A percentile compares a stretch with the other conserved stretches of the same genome.
Conservation (phyloP, 108 stramenopile genomes). For the Stephanodiscus minutulus region DNA sequence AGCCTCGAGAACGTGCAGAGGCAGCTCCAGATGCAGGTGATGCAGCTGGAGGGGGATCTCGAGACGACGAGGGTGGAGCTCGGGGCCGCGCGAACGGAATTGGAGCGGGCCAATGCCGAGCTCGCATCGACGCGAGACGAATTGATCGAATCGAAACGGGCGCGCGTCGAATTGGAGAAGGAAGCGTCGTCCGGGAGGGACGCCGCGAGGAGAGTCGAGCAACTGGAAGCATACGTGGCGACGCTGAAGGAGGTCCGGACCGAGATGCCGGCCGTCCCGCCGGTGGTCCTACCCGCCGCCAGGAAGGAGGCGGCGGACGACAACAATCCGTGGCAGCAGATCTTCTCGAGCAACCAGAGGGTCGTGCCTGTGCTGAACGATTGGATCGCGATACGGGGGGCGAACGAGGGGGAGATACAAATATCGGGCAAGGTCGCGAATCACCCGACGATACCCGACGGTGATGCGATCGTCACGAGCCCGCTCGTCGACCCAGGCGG, state of each 20-base stretch:
- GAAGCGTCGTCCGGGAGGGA: conserved; percentile 13
- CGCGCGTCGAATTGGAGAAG: conserved; percentile 18
- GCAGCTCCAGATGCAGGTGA: conserved; percentile 27
- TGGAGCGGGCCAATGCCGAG: conserved; percentile 10
- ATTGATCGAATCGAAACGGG: conserved; percentile 13
- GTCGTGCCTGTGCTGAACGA: conserved; percentile 62
- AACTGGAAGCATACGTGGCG: conserved; percentile 25
- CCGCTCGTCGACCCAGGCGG: conserved; percentile 54
- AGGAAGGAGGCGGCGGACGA: not conserved
- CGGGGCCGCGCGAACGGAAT: conserved; percentile 5
- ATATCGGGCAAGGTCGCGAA: conserved; percentile 65
- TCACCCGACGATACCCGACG: conserved; percentile 77
- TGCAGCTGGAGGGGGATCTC: conserved; percentile 23
- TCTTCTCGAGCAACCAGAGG: conserved; percentile 29
- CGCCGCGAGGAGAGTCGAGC: conserved; percentile 9
- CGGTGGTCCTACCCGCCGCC: not conserved
- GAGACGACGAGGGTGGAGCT: conserved; percentile 13
- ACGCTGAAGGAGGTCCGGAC: conserved; percentile 11
- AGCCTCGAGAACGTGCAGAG: conserved; percentile 45
- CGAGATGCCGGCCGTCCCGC: not conserved
- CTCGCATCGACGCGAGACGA: conserved; percentile 8
- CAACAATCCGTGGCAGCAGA: conserved; percentile 26
- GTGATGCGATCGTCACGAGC: conserved; percentile 78
- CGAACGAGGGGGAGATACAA: conserved; percentile 54
- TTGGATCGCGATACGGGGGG: conserved; percentile 64